These are phyloP conservation scores for Plenodomus tracheiphilus DNA, from an alignment of 2,329 filamentous ascomycete species.

Conservation along the genomic window DNA sequence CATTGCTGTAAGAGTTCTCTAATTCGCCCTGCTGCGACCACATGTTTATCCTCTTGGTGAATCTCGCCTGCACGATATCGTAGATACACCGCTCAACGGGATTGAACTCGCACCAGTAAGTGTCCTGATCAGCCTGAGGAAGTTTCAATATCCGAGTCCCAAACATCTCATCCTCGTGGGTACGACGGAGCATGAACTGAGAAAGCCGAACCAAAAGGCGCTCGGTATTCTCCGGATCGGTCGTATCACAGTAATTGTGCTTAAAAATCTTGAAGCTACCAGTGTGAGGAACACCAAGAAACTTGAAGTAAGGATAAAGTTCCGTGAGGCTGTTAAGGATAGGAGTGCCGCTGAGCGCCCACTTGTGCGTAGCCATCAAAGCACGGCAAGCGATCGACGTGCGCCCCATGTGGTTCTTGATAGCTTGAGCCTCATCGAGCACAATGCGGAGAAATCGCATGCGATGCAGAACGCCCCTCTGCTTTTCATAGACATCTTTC, in stretches of 20 bases:
- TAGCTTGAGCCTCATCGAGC: constrained; percentile 60
- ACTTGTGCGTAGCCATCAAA: constrained; percentile 44
- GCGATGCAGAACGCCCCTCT: constrained; percentile 40
- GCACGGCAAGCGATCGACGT: constrained; percentile 53
- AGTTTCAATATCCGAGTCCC: constrained; percentile 58
- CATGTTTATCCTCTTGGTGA: constrained; percentile 49
- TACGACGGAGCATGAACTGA: constrained; percentile 59
- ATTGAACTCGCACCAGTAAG: constrained; percentile 54
- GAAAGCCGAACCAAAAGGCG: constrained; percentile 44
- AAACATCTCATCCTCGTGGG: constrained; percentile 58
- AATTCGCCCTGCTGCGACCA: constrained; percentile 24
- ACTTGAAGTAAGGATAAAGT: constrained; percentile 49
- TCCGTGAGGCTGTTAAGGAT: constrained; percentile 42
- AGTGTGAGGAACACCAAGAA: constrained; percentile 47
- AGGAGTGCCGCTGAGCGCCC: constrained; percentile 51
- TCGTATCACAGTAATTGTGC: constrained; percentile 47
- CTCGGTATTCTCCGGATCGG: constrained; percentile 33
- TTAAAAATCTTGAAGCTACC: constrained; percentile 50
- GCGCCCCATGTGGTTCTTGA: constrained; percentile 54
- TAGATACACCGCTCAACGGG: constrained; percentile 58
- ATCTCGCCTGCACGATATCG: constrained; percentile 53
- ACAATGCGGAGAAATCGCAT: constrained; percentile 54
- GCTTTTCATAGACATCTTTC: constrained; percentile 27
- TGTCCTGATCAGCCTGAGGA: constrained; percentile 52
- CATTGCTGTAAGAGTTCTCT: constrained; percentile 45